Conservation (phyloP, 495 filamentous ascomycete species). For the Coniosporium apollinis region DNA sequence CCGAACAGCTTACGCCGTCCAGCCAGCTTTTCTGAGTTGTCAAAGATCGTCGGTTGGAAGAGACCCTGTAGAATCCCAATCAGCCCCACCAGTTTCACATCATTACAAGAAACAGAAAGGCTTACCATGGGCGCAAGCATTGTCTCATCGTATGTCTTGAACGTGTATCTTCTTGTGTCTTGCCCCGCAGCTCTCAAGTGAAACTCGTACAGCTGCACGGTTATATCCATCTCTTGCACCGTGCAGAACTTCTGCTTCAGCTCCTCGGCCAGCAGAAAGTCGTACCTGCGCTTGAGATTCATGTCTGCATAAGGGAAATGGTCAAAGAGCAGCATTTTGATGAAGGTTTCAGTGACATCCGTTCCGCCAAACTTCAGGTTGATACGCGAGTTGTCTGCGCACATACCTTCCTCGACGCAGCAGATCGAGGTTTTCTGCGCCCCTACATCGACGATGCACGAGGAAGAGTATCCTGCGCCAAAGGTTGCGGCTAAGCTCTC, state of each 20-base stretch:
- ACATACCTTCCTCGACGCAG: slow-evolving; percentile 94
- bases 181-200: slow-evolving; percentile 76
- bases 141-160: slow-evolving; percentile 91
- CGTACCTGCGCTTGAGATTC: slow-evolving; percentile 75
- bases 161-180: slow-evolving; percentile 76
- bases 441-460: slow-evolving; percentile 90
- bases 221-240: slow-evolving; percentile 68
- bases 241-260: slow-evolving; percentile 81
- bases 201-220: slow-evolving; percentile 67
- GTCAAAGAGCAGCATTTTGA: slow-evolving; percentile 93
- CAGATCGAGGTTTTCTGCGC: slow-evolving; percentile 97
- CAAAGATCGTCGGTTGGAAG: slow-evolving; percentile 76
- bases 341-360: slow-evolving; percentile 85
- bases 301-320: slow-evolving; percentile 89
- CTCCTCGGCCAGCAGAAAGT: slow-evolving; percentile 88
- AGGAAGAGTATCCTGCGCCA: slow-evolving; percentile 83
- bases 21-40: slow-evolving; percentile 57
- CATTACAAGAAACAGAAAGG: slow-evolving; percentile 10
- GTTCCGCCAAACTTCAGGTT: slow-evolving; percentile 87
- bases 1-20: slow-evolving; percentile 63
- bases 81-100: not conserved
- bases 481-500: slow-evolving; percentile 89
- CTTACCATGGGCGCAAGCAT: slow-evolving; percentile 71
- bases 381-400: slow-evolving; percentile 75
- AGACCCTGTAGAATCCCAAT: slow-evolving; percentile 18